Evolutionary conservation across 139 green algal species (phyloP).

Genomic region (Gonium pectorale): DNA sequence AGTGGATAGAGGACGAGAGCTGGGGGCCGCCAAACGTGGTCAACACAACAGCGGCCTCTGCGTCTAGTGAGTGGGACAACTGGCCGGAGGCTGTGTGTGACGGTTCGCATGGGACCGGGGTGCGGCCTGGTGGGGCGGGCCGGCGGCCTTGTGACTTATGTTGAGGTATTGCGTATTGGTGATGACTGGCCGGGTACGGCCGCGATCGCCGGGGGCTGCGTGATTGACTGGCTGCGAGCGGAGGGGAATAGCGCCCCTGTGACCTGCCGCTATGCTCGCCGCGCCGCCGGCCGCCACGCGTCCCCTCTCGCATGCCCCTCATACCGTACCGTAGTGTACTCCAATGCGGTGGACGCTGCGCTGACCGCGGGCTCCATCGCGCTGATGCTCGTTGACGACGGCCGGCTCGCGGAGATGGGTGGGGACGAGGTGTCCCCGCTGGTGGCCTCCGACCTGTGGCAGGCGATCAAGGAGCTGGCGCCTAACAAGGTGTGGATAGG

Average conservation of each 20-base stretch:
- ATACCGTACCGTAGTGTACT: conserved; percentile 52
- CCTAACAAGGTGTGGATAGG: conserved; percentile 48
- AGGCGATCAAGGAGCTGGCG: conserved; percentile 56
- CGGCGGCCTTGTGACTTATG: too few relatives aligned
- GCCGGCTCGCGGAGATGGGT: conserved; percentile 46
- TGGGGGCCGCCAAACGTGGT: conserved; percentile 46
- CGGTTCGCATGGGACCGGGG: not conserved
- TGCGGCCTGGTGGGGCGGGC: too few relatives aligned
- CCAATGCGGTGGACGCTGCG: conserved; percentile 39
- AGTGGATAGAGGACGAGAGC: conserved; percentile 47
- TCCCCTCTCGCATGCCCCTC: too few relatives aligned
- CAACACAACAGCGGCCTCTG: conserved; percentile 28
- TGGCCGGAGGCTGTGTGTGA: not conserved
- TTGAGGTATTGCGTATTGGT: too few relatives aligned
- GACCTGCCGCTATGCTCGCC: too few relatives aligned
- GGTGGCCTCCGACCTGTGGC: conserved; percentile 54
- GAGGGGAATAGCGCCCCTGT: too few relatives aligned
- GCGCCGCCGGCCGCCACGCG: too few relatives aligned
- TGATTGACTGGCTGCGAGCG: too few relatives aligned
- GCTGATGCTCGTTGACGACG: conserved; percentile 57
- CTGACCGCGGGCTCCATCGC: conserved; percentile 47
- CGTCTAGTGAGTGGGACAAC: conserved; percentile 10
- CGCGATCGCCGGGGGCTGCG: too few relatives aligned
- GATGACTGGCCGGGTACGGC: too few relatives aligned
- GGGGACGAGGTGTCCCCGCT: conserved; percentile 42